Evolutionary conservation across 371 early-diverging fungal genomes (phyloP), one percentile per base, ranked within the genome.

Genomic region (Batkoa obscura): DNA sequence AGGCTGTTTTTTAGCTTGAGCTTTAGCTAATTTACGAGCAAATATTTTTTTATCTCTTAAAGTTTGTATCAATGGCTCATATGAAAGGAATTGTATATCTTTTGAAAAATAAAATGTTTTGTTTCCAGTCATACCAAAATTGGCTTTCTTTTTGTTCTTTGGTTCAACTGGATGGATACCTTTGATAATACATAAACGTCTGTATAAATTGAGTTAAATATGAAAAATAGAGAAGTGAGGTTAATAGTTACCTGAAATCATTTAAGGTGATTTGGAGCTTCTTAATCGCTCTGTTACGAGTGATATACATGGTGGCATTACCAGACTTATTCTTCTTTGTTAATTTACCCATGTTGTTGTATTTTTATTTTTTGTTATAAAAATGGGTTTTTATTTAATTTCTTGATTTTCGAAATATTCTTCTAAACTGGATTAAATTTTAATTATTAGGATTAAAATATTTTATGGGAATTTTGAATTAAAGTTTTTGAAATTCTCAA

Each of bases 131-230:
- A 86, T 84, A n/a, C 93, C 93, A 67, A 85, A 83, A 72, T 83
- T 82, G 70, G 87, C 87, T 68, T 89, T 90, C 74, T 90, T 90
- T 64, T 86, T 83, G 74, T 86, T 90, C 59, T 78, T 81, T 43
- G 98, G 98, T 66, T 93, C 92, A 47, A 90, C 84, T 15, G 98
- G 98, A 70, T 95, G 94, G 59, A 97, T 86, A 36, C 98, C 98
- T 73, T 97, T 97, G 60, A 97, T 71, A 66, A 97, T 97, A 73
- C 95, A 95, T 56, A 97, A 75, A 43, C 94, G 91, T 68, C 97
- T 83, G 59, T 23, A n/a, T n/a, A n/a, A 48, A 55, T 13, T 31
- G 53, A 52, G 49, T 17, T 37, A 31, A 51, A 48, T 17, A 49
- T 13, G 3, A 41, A 13, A 9, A 45, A 45, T 3, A 45, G 15